Conservation (phyloP, 352 stramenopile species). For the Globisporangium spiculum region DNA sequence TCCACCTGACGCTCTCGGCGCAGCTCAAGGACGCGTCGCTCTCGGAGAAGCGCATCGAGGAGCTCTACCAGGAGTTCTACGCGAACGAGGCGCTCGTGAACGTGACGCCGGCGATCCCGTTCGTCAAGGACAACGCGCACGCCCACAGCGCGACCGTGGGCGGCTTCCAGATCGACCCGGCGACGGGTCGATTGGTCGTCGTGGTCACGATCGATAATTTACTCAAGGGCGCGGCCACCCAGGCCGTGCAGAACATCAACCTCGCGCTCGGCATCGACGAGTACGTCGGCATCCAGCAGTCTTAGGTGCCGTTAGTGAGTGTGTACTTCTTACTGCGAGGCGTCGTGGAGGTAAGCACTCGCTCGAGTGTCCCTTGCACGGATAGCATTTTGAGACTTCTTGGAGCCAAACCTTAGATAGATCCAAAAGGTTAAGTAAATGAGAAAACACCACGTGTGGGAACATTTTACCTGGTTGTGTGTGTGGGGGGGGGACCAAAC, state of each 20-base stretch:
- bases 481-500: not conserved
- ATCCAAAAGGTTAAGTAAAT: not conserved
- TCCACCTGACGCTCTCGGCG: slow-evolving; percentile 88
- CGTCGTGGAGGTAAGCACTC: too few species aligned
- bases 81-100: slow-evolving; percentile 82
- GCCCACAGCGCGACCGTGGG: slow-evolving; percentile 79
- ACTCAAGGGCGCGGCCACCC: slow-evolving; percentile 91
- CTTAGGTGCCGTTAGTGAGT: not conserved
- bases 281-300: slow-evolving; percentile 58
- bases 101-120: slow-evolving; percentile 58
- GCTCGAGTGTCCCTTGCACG: too few species aligned
- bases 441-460: too few species aligned
- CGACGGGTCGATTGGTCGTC: slow-evolving; percentile 84
- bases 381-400: not conserved
- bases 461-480: too few species aligned
- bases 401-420: slow-evolving; percentile 9
- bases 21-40: slow-evolving; percentile 69
- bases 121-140: slow-evolving; percentile 77
- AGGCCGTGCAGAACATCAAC: slow-evolving; percentile 95
- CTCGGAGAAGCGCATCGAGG: slow-evolving; percentile 66
- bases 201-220: slow-evolving; percentile 93
- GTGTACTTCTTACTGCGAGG: too few species aligned
- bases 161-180: slow-evolving; percentile 86
- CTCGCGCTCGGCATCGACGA: slow-evolving; percentile 90
- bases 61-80: slow-evolving; percentile 83